phyloP scores from a whole-genome alignment of 169 alveolate genomes.

The Plasmodium cynomolgi region DNA sequence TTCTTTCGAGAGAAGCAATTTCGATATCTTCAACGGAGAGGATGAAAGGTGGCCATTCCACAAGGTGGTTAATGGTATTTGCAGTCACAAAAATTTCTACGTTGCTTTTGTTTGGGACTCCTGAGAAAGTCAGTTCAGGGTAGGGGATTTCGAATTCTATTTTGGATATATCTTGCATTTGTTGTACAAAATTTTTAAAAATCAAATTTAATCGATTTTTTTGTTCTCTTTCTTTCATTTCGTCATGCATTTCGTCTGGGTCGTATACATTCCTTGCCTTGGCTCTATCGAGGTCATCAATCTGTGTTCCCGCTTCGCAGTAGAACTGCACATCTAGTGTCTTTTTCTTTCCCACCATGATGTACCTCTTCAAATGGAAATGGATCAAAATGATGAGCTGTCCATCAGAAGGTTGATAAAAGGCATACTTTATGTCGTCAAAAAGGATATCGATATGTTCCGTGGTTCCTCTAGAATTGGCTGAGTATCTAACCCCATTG shows the following conservation, averaged over 20 bases:
- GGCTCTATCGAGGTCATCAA: conserved; percentile 96
- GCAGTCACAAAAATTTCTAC: conserved; percentile 96
- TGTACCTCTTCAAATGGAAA: conserved; percentile 94
- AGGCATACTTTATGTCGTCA: conserved; percentile 95
- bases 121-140: conserved; percentile 94
- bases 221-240: conserved; percentile 95
- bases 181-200: conserved; percentile 90
- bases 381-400: conserved; percentile 96
- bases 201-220: conserved; percentile 93
- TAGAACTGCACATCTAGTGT: conserved; percentile 95
- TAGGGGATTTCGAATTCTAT: conserved; percentile 83
- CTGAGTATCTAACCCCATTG: conserved; percentile 94
- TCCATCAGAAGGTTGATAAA: conserved; percentile 97
- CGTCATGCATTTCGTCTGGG: conserved; percentile 97
- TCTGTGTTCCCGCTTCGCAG: conserved; percentile 96
- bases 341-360: conserved; percentile 95
- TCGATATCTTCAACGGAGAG: conserved; percentile 96
- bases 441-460: conserved; percentile 94
- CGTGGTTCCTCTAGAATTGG: conserved; percentile 82
- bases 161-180: conserved; percentile 79
- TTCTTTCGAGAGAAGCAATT: conserved; percentile 96
- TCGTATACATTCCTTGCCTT: conserved; percentile 92
- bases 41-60: conserved; percentile 97
- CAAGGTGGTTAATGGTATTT: conserved; percentile 94
- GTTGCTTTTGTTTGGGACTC: conserved; percentile 96